phyloP scores from a whole-genome alignment of 148 eudicot genomes.

The Agrostemma githago region DNA sequence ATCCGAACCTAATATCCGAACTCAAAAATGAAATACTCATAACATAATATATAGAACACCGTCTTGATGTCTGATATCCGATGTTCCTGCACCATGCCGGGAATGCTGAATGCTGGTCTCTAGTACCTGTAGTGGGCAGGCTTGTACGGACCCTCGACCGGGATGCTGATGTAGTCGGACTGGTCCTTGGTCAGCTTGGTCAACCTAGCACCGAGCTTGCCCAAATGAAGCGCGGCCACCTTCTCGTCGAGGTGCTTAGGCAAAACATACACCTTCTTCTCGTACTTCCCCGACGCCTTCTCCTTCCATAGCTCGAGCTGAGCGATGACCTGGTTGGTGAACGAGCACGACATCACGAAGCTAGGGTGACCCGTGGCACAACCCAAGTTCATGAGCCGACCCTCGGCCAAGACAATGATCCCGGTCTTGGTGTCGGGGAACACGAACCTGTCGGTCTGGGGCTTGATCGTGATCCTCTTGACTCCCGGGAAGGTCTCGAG shows the following conservation, averaged over 20 bases:
- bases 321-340: conserved; percentile 98
- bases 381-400: conserved; percentile 96
- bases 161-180: conserved; percentile 81
- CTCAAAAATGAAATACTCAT: not conserved
- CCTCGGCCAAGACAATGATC: conserved; percentile 87
- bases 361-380: conserved; percentile 99
- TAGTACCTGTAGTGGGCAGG: conserved; percentile 91
- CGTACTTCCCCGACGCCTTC: conserved; percentile 65
- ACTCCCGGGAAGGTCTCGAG: conserved; percentile 88
- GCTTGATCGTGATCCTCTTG: conserved; percentile 91
- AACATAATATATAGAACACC: not conserved
- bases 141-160: conserved; percentile 96
- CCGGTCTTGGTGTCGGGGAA: conserved; percentile 87
- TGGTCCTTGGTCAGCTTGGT: conserved; percentile 89
- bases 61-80: not conserved
- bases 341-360: conserved; percentile 98
- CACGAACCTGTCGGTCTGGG: conserved; percentile 84
- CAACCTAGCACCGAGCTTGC: conserved; percentile 86
- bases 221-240: conserved; percentile 91
- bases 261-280: conserved; percentile 92
- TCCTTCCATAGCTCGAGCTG: conserved; percentile 98
- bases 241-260: conserved; percentile 99
- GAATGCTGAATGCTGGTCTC: conserved; percentile 23
- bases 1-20: too few species aligned
- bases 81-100: not conserved